Base-by-base conservation (phyloP, 2,329 filamentous ascomycete genomes). In the Lasiodiplodia theobromae region DNA sequence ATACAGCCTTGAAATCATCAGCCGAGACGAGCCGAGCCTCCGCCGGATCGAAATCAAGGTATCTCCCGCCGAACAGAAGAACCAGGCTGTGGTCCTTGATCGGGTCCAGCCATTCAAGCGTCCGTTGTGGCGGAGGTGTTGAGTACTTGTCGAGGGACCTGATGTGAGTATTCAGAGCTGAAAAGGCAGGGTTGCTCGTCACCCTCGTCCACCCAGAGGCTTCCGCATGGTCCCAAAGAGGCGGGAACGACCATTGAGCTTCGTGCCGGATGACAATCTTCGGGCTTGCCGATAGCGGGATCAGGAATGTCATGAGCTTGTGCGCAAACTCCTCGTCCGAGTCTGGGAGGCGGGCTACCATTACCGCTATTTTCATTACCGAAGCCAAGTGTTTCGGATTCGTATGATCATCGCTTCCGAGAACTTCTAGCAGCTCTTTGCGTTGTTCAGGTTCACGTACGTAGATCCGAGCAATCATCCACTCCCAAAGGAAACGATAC, bases 181-280 rank as follows among this genome's bases (percentile, higher is more conserved):
- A 68, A 66, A 84, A 82, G 0, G 82, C 80, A 1, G 79, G 75
- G 60, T 82, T 83, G 0, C 75, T 73, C 0, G 72, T 75, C 49
- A 85, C 77, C 0, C 56, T 70, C 0, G 64, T 73, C 81, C 81
- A 84, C 0, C 73, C 70, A 40, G 75, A 77, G 5, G 71, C 66
- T 23, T 73, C 72, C 1, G 81, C 81, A 38, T 82, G 74, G 18
- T 82, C 78, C 70, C 81, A 83, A 1, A 85, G 71, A 4, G 78
- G 78, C 3, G 81, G 84, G 67, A 82, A 80, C 12, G 79, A 82
- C 79, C 81, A 85, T 66, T 84, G 84, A 2, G 85, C 83, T 73
- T 86, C 85, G 68, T 86, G 84, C 8, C 85, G 79, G n/a, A 86
- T 81, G 38, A 83, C 81, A 1, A 86, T 81, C 70, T 86, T 86